Evolutionary conservation across 2,329 filamentous ascomycete species (phyloP).

Genomic region (Byssoonygena ceratinophila): DNA sequence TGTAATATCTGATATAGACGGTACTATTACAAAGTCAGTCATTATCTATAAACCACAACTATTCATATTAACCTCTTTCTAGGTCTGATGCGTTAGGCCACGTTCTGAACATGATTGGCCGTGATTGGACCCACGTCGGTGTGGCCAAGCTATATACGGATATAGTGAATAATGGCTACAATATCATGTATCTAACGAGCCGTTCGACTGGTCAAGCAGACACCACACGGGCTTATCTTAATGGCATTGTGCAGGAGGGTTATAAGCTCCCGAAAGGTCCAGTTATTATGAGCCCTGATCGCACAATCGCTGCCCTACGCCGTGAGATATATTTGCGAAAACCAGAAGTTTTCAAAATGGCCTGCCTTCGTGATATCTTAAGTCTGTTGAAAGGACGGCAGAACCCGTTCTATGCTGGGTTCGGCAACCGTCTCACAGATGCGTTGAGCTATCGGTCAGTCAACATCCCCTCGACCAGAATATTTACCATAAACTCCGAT

Average conservation of each 20-base stretch:
- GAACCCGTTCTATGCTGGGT: constrained; percentile 90
- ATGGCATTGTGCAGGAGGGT: constrained; percentile 78
- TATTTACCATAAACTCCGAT: constrained; percentile 98
- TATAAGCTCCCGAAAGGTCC: constrained; percentile 80
- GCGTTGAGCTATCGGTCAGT: constrained; percentile 92
- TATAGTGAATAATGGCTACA: constrained; percentile 90
- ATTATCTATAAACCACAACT: too few relatives aligned
- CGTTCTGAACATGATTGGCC: constrained; percentile 88
- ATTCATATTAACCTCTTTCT: constrained; percentile 17
- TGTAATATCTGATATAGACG: constrained; percentile 96
- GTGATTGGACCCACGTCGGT: constrained; percentile 94
- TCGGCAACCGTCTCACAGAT: constrained; percentile 92
- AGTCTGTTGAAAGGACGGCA: constrained; percentile 67
- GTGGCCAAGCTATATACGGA: constrained; percentile 97
- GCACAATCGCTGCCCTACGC: constrained; percentile 84
- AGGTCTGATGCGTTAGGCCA: constrained; percentile 82
- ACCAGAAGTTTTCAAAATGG: constrained; percentile 99
- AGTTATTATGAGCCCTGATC: constrained; percentile 87
- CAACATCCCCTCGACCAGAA: constrained; percentile 84
- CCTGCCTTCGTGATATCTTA: constrained; percentile 86
- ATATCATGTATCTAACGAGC: constrained; percentile 95
- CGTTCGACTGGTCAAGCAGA: constrained; percentile 90
- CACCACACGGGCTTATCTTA: constrained; percentile 76
- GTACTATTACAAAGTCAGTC: constrained; percentile 79
- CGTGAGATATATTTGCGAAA: constrained; percentile 92